These are phyloP conservation scores for Erythrobasidium yunnanense DNA, from an alignment of 768 basidiomycete genomes.

Conservation along the genomic window DNA sequence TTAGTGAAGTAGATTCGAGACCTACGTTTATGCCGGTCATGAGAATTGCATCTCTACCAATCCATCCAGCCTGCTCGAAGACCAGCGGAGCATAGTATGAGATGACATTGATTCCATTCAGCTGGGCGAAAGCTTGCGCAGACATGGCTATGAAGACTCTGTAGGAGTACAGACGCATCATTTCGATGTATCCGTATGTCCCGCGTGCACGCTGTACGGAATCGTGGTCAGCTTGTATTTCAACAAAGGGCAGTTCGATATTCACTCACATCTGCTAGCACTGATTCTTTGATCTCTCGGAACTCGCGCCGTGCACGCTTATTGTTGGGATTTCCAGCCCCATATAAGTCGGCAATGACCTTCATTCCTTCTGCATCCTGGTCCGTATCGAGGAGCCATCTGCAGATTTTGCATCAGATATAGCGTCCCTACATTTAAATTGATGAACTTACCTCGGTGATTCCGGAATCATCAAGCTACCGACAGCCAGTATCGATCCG, in stretches of 20 bases:
- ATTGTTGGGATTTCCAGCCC: conserved; percentile 57
- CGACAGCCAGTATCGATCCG: conserved; percentile 63
- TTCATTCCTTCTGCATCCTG: conserved; percentile 70
- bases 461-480: conserved; percentile 76
- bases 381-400: conserved; percentile 82
- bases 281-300: conserved; percentile 64
- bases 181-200: conserved; percentile 59
- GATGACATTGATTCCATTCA: conserved; percentile 96
- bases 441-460: conserved; percentile 59
- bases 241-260: background rate
- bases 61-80: conserved; percentile 93
- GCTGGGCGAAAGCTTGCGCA: conserved; percentile 86
- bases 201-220: conserved; percentile 57
- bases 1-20: conserved; percentile 3
- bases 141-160: conserved; percentile 88
- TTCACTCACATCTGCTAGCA: conserved; percentile 41
- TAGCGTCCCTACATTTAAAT: background rate
- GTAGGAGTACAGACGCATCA: conserved; percentile 80
- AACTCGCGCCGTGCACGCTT: conserved; percentile 67
- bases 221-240: background rate
- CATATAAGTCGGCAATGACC: conserved; percentile 80
- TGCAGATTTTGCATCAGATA: conserved; percentile 37
- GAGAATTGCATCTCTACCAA: conserved; percentile 79
- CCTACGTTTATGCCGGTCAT: conserved; percentile 88
- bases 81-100: conserved; percentile 69